These are phyloP conservation scores for Microbotryum intermedium DNA, from an alignment of 1,284 basidiomycete species.

Conservation along the genomic window DNA sequence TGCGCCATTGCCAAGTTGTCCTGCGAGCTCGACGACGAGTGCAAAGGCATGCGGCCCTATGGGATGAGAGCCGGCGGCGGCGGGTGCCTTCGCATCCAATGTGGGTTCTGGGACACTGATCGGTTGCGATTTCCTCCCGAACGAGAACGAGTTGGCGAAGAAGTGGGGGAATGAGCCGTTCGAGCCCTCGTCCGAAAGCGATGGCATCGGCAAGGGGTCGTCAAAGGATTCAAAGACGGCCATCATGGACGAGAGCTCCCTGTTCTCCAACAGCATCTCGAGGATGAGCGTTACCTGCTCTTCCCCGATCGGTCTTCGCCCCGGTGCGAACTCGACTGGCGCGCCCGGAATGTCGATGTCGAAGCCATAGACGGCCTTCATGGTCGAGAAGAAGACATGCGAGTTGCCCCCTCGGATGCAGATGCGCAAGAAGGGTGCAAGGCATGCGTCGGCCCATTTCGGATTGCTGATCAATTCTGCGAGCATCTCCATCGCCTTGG, in stretches of 20 bases:
- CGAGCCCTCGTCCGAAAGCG: background rate
- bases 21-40: constrained; percentile 14
- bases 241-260: constrained; percentile 22
- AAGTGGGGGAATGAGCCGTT: background rate
- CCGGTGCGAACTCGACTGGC: background rate
- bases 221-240: constrained; percentile 26
- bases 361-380: constrained; percentile 23
- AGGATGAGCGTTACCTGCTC: constrained; percentile 16
- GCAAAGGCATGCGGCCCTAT: constrained; percentile 21
- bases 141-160: background rate
- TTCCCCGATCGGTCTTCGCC: constrained; percentile 10
- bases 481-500: constrained; percentile 12
- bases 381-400: constrained; percentile 7
- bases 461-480: background rate
- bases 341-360: constrained; percentile 23
- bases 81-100: background rate
- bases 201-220: background rate
- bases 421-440: constrained; percentile 18
- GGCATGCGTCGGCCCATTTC: background rate
- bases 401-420: constrained; percentile 12
- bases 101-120: background rate
- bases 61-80: constrained; percentile 5
- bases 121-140: too few species aligned
- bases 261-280: constrained; percentile 10
- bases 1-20: constrained; percentile 1